Percentiles rank a stretch among this genome's conserved stretches.
These are phyloP conservation scores for Papiliotrema fonsecae DNA, from an alignment of 1,284 basidiomycete genomes.

Conservation along the genomic window DNA sequence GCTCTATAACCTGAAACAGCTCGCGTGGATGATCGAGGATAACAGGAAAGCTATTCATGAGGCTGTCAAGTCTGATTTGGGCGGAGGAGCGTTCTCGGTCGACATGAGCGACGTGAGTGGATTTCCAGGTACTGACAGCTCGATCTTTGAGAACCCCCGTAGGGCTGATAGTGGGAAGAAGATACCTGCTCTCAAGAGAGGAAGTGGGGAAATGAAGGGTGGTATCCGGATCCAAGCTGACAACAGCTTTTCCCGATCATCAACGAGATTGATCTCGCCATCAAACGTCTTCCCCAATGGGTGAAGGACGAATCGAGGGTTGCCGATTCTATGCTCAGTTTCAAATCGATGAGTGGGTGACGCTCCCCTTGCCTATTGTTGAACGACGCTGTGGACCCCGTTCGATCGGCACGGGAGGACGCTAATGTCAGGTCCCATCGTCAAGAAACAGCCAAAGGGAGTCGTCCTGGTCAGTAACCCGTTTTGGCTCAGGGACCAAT, in stretches of 20 bases:
- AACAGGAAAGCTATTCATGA: conserved; percentile 54
- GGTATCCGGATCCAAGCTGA: neutral
- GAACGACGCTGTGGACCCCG: no score
- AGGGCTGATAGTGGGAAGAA: neutral
- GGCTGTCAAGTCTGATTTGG: conserved; percentile 56
- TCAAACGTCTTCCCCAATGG: conserved; percentile 70
- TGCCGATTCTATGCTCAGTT: conserved; percentile 49
- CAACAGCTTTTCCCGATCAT: conserved; percentile 50
- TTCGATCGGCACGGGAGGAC: neutral
- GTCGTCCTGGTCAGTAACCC: conserved; percentile 56
- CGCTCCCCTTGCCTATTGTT: neutral
- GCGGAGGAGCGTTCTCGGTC: conserved; percentile 48
- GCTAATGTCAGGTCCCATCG: conserved; percentile 55
- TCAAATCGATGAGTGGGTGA: conserved; percentile 39
- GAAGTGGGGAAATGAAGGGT: neutral
- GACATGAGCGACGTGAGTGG: conserved; percentile 32
- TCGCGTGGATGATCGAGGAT: conserved; percentile 60
- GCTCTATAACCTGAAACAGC: conserved; percentile 60
- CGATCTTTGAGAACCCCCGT: neutral
- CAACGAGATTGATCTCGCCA: conserved; percentile 60
- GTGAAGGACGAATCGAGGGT: conserved; percentile 61
- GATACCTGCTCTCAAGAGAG: neutral
- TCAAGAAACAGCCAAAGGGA: conserved; percentile 73
- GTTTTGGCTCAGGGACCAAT: neutral
- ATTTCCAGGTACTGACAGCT: neutral